These are phyloP conservation scores for Exobasidium cylindrosporum DNA, from an alignment of 1,284 basidiomycete genomes.

Conservation along the genomic window DNA sequence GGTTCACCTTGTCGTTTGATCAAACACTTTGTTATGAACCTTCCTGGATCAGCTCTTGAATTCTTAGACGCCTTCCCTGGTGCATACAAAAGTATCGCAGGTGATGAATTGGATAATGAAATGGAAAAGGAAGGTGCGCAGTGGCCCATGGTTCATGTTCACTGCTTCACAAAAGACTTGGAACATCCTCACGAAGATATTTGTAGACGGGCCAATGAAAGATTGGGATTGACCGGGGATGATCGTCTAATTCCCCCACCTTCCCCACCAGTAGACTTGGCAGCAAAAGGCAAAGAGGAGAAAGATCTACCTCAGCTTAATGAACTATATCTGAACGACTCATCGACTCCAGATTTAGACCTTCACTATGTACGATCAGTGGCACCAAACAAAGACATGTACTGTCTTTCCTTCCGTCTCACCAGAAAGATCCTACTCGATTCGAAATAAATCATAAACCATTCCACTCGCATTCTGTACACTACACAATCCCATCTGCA, in stretches of 20 bases:
- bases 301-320: too few species aligned
- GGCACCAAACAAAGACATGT: constrained; percentile 97
- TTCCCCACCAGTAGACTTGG: background rate
- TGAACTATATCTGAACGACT: constrained; percentile 37
- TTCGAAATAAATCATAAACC: constrained; percentile 1
- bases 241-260: constrained; percentile 17
- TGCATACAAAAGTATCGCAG: constrained; percentile 60
- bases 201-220: constrained; percentile 34
- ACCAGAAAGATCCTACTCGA: constrained; percentile 59
- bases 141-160: constrained; percentile 89
- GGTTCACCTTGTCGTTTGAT: constrained; percentile 23
- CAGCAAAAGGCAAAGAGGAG: too few species aligned
- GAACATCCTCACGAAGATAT: constrained; percentile 41
- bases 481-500: too few species aligned
- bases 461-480: too few species aligned
- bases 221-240: constrained; percentile 21
- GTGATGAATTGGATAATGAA: constrained; percentile 43
- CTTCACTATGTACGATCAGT: constrained; percentile 85
- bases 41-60: constrained; percentile 84
- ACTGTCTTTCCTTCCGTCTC: constrained; percentile 87
- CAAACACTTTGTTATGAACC: constrained; percentile 92
- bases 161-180: constrained; percentile 86
- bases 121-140: constrained; percentile 14
- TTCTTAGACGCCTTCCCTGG: constrained; percentile 87
- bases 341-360: constrained; percentile 58